phyloP scores from a whole-genome alignment of 2,329 filamentous ascomycete species.

The Sporothrix mexicana region DNA sequence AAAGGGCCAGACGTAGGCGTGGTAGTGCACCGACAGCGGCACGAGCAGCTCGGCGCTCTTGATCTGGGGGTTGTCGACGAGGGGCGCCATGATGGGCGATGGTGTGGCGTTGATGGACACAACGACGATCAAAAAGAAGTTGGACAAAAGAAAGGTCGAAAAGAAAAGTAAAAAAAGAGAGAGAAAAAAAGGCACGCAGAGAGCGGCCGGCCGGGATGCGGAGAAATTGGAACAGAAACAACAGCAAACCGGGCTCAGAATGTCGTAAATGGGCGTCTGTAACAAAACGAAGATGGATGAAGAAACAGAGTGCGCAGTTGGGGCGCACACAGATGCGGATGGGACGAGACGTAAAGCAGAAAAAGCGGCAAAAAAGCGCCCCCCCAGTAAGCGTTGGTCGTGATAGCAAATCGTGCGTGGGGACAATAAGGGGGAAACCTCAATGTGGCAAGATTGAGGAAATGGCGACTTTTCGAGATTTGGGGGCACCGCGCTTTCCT shows the following conservation, averaged over 20 bases:
- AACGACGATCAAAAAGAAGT: constrained; percentile 7
- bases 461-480: constrained; percentile 25
- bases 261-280: neutral
- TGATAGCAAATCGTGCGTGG: constrained; percentile 29
- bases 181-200: constrained; percentile 26
- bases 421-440: constrained; percentile 29
- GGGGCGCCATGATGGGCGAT: constrained; percentile 65
- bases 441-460: constrained; percentile 33
- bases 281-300: neutral
- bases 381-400: constrained; percentile 24
- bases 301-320: constrained; percentile 5
- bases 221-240: neutral
- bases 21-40: constrained; percentile 78
- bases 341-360: constrained; percentile 8
- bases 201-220: constrained; percentile 32
- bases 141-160: neutral
- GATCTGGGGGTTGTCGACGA: constrained; percentile 93
- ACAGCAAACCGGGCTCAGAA: neutral
- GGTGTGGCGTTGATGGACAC: neutral
- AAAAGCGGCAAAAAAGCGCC: neutral
- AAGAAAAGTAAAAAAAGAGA: neutral
- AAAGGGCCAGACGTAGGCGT: constrained; percentile 94
- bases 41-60: constrained; percentile 85
- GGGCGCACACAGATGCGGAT: constrained; percentile 23
- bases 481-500: constrained; percentile 28